Evolutionary conservation across 2,329 filamentous ascomycete genomes (phyloP), one percentile per base, ranked within the genome.

Genomic region (Trichoderma aggressivum): DNA sequence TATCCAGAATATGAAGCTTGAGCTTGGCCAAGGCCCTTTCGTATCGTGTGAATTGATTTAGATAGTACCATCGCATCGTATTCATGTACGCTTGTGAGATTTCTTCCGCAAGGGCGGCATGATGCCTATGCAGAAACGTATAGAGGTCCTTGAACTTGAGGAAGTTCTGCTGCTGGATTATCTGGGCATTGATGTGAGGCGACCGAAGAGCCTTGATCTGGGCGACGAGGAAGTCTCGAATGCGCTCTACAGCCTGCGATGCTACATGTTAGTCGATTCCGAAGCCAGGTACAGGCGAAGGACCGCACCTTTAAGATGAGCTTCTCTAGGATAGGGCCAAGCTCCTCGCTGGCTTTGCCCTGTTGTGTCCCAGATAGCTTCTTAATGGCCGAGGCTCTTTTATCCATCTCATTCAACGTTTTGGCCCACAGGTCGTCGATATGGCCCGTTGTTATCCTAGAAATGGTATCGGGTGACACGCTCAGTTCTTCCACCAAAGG

Each of bases 1-100:
- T 94, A 77, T 98, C 95, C 71, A 97, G 86, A 5, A 86, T 81
- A 77, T 98, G 94, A 3, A 98, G 81, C 77, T 92, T 95, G 72
- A 99, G 86, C 80, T 94, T 97, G 70, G 92, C 91, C 7, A 99
- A 85, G 0, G 96, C 91, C 75, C 91, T 90, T 74, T 92, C 90
- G 80, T 99, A 99, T 39, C 95, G 90, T 4, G 89, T 90, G 78
- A 99, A 99, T 79, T 98, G 93, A 74, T 92, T 96, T 67, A 92
- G 83, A 79, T 98, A 98, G 78, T 99, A 99, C 96, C 96, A 99
- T 67, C 94, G 90, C 94, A 99, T 99, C 0, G 97, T 99, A 80
- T 98, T 97, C 83, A 97, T 91, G 78, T 99, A 99, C 4, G 97
- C 96, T 79, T 94, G 92, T 10, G 90, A 90, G 74, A 99, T 97